Conservation (phyloP, 768 basidiomycete genomes). For the Vishniacozyma victoriae region DNA sequence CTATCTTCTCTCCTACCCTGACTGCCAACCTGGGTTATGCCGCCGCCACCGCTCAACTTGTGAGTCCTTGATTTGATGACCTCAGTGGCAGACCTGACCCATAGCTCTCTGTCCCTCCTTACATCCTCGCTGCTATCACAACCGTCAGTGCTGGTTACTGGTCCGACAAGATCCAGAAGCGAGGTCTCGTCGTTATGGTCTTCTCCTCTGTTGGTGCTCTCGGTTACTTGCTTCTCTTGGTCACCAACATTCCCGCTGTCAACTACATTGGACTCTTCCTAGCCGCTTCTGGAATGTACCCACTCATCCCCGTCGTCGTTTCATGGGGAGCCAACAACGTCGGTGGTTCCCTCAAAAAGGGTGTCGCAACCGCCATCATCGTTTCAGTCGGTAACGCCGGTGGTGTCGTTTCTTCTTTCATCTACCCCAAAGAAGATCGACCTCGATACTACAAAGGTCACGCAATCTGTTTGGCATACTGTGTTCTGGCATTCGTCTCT, state of each 20-base stretch:
- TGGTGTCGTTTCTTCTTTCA: constrained; percentile 24
- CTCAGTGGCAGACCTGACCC: too few species aligned
- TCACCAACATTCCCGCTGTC: constrained; percentile 11
- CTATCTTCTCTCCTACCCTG: constrained; percentile 28
- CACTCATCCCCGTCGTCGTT: constrained; percentile 26
- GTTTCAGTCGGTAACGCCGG: constrained; percentile 27
- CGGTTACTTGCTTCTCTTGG: constrained; percentile 21
- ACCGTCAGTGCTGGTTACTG: constrained; percentile 20
- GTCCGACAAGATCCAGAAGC: constrained; percentile 24
- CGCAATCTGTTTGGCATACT: constrained; percentile 24
- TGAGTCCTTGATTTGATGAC: constrained; percentile 6
- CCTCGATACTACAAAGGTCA: constrained; percentile 27
- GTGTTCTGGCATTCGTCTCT: constrained; percentile 9
- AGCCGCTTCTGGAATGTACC: constrained; percentile 27
- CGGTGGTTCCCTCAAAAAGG: constrained; percentile 30
- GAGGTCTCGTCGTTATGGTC: constrained; percentile 23
- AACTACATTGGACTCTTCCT: constrained; percentile 26
- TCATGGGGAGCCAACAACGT: constrained; percentile 30
- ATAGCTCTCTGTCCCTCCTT: constrained; percentile 16
- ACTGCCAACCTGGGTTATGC: constrained; percentile 31
- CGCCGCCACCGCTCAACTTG: constrained; percentile 27
- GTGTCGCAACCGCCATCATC: constrained; percentile 25
- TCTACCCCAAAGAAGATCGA: constrained; percentile 19
- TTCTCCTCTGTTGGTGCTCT: constrained; percentile 17
- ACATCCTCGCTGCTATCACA: constrained; percentile 12